Conservation (phyloP, 148 eudicot species). For the Talinum fruticosum region DNA sequence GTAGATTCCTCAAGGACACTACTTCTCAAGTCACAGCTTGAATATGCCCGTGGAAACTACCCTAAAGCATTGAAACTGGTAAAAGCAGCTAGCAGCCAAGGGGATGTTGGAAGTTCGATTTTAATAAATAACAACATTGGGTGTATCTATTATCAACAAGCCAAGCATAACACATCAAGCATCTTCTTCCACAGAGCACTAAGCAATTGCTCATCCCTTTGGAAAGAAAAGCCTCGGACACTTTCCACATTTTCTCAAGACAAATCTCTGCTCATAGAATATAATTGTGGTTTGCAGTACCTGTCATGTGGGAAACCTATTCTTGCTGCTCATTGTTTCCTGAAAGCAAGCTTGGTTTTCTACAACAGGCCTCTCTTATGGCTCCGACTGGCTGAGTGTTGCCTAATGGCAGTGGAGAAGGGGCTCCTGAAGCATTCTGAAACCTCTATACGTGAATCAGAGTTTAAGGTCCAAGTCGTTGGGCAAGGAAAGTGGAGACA, state of each 20-base stretch:
- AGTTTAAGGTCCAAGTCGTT: conserved; percentile 55
- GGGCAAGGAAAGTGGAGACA: conserved; percentile 92
- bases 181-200: conserved; percentile 77
- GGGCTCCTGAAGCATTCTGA: conserved; percentile 43
- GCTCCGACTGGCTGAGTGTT: conserved; percentile 91
- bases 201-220: conserved; percentile 44
- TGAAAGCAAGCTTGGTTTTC: conserved; percentile 62
- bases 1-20: conserved; percentile 81
- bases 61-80: conserved; percentile 83
- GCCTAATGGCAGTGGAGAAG: conserved; percentile 67
- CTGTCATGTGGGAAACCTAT: conserved; percentile 86
- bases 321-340: conserved; percentile 76
- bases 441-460: conserved; percentile 33
- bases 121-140: conserved; percentile 81
- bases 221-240: conserved; percentile 72
- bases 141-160: conserved; percentile 78
- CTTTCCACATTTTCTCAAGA: conserved; percentile 66
- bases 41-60: conserved; percentile 80
- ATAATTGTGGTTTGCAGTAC: conserved; percentile 79
- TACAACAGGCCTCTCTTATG: conserved; percentile 71
- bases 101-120: conserved; percentile 59
- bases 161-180: conserved; percentile 65
- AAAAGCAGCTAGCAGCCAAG: conserved; percentile 65
- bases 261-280: conserved; percentile 62
- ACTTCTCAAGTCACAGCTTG: conserved; percentile 86